These are phyloP conservation scores for Camelina laxa DNA, from an alignment of 345 rosid species.

Conservation along the genomic window DNA sequence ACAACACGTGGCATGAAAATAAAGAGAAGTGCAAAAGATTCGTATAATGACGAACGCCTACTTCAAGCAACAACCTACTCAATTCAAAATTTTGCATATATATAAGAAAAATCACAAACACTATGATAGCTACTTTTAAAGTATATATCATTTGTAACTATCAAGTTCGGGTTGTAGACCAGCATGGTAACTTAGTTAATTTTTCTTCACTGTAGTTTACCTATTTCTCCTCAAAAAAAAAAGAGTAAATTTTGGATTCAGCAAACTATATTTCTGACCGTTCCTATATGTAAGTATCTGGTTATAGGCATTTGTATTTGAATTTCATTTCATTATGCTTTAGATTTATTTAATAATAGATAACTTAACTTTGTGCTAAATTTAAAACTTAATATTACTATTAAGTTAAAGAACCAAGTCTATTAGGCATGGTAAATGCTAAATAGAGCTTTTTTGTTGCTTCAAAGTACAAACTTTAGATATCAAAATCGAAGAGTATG, in stretches of 20 bases:
- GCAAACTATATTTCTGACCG: background rate
- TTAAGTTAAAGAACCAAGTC: background rate
- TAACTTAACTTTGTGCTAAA: background rate
- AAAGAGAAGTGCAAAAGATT: constrained; percentile 17
- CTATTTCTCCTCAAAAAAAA: background rate
- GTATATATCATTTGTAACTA: background rate
- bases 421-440: background rate
- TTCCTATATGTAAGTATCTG: background rate
- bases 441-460: constrained; percentile 13
- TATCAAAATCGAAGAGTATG: constrained; percentile 20
- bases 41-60: constrained; percentile 17
- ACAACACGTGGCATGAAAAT: constrained; percentile 29
- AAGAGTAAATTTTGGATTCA: too few species aligned
- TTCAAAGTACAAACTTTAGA: constrained; percentile 25
- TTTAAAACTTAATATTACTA: too few species aligned
- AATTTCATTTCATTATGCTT: background rate
- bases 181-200: background rate
- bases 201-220: background rate
- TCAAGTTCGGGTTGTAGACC: background rate
- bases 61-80: constrained; percentile 43
- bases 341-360: background rate
- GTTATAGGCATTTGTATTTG: background rate
- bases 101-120: background rate
- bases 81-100: constrained; percentile 1
- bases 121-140: constrained; percentile 1